Conservation (phyloP, 2,329 filamentous ascomycete species). For the Sporothrix mexicana region DNA sequence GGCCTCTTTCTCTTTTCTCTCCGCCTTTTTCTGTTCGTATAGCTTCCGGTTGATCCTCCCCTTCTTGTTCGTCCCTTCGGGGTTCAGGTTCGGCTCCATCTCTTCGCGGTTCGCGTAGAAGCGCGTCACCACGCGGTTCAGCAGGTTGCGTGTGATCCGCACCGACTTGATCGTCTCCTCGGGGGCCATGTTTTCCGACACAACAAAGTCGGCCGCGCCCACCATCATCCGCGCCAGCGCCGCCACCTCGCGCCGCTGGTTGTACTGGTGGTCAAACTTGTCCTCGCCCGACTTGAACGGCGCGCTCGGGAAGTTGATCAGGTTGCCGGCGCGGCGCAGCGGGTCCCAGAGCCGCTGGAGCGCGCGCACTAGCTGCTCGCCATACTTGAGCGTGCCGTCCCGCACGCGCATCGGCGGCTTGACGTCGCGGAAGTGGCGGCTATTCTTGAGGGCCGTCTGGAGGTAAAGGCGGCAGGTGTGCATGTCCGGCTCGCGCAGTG, state of each 20-base stretch:
- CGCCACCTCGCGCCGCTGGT: slow-evolving; percentile 50
- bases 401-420: slow-evolving; percentile 42
- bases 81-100: slow-evolving; percentile 32
- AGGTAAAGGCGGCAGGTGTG: slow-evolving; percentile 62
- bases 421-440: slow-evolving; percentile 48
- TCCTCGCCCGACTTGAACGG: slow-evolving; percentile 30
- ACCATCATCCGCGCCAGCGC: slow-evolving; percentile 55
- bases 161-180: slow-evolving; percentile 44
- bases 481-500: slow-evolving; percentile 55
- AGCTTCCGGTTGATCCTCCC: neutral
- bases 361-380: slow-evolving; percentile 57
- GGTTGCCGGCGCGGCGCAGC: slow-evolving; percentile 47
- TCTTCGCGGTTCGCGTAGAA: slow-evolving; percentile 39
- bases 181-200: slow-evolving; percentile 50
- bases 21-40: neutral
- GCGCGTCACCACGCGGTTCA: slow-evolving; percentile 44
- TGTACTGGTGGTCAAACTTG: slow-evolving; percentile 40
- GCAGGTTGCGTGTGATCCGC: slow-evolving; percentile 41
- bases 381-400: slow-evolving; percentile 52
- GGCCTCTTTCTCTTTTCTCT: neutral
- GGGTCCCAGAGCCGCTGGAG: slow-evolving; percentile 59
- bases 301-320: slow-evolving; percentile 44
- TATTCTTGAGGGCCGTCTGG: slow-evolving; percentile 57
- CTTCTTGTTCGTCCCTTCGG: neutral
- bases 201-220: slow-evolving; percentile 52